phyloP scores from a whole-genome alignment of 768 basidiomycete genomes.

The Mycena metata region DNA sequence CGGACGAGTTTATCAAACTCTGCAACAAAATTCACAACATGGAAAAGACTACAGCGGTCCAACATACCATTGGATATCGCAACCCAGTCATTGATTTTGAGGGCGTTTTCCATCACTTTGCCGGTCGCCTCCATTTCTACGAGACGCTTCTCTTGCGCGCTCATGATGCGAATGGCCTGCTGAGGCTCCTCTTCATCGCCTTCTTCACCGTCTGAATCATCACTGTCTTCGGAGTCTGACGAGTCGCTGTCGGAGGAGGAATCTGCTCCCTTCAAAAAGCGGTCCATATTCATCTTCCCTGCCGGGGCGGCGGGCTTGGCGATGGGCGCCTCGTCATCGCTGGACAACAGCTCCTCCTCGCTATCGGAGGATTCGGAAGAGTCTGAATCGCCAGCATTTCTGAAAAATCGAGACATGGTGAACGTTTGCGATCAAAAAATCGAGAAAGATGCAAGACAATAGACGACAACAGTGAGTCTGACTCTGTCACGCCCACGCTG shows the following conservation, averaged over 20 bases:
- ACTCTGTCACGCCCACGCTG: background rate
- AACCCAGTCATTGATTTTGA: constrained; percentile 98
- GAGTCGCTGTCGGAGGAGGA: constrained; percentile 73
- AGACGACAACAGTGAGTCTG: background rate
- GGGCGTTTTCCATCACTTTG: constrained; percentile 92
- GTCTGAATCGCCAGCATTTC: constrained; percentile 87
- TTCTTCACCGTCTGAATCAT: constrained; percentile 58
- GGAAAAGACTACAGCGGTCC: constrained; percentile 5
- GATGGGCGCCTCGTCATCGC: constrained; percentile 71
- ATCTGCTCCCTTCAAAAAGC: constrained; percentile 76
- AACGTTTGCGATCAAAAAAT: background rate
- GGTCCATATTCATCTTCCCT: constrained; percentile 78
- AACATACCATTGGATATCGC: constrained; percentile 86
- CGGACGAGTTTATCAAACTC: constrained; percentile 97
- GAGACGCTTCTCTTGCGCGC: constrained; percentile 91
- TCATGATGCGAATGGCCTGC: constrained; percentile 81
- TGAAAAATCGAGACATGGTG: constrained; percentile 90
- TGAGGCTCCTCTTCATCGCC: constrained; percentile 79
- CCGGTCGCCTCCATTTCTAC: constrained; percentile 96
- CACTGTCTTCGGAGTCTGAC: constrained; percentile 50
- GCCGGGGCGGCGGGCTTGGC: constrained; percentile 60
- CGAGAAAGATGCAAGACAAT: background rate
- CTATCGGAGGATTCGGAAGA: constrained; percentile 76
- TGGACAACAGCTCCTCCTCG: constrained; percentile 85
- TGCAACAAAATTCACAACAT: constrained; percentile 47